Base-by-base conservation (phyloP, 1,284 basidiomycete species). In the Moesziomyces globuligerus region DNA sequence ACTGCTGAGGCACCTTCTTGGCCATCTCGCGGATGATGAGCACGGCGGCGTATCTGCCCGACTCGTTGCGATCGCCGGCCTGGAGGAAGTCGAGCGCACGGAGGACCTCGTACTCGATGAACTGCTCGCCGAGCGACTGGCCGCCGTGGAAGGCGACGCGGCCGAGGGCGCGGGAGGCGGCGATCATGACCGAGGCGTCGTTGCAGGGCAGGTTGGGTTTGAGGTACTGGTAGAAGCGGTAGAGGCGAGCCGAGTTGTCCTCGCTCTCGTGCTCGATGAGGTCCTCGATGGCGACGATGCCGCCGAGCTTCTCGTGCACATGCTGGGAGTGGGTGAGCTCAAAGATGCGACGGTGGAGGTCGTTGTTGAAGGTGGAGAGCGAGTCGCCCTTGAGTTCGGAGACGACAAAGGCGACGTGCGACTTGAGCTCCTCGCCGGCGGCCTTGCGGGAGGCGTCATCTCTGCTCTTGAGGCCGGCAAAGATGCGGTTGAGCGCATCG, bases 181-280 rank as follows among this genome's bases (percentile, higher is more conserved):
- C 89, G 44, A 93, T 86, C 92, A 93, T 94, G 76, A 94, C 90
- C 80, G 89, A 90, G 74, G 91, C 87, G 81, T 94, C 92, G 66
- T 88, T 87, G 79, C 91, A 90, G 7, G 91, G 92, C 18, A 93
- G 86, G 23, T 93, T 87, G 43, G 90, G 88, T 80, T 92, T 92
- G 83, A 93, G 90, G 84, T 93, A 94, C 84, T 93, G 93, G 86
- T 91, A 94, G 83, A 93, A 91, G 36, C 92, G 88, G 83, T 90
- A 93, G 36, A 92, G 87, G 88, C 89, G 58, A 90, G 86, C 29
- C 91, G 86, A 78, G 36, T 55, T 64, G 62, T 75, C 53, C 54
- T 72, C 57, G 72, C 61, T 74, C 59, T 74, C 38, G 45, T 62
- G 76, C 44, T 39, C 51, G 42, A 72, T 51, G 43, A 75, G 53